phyloP scores from a whole-genome alignment of 2,329 filamentous ascomycete species.

The Sordariomycetes sp. region DNA sequence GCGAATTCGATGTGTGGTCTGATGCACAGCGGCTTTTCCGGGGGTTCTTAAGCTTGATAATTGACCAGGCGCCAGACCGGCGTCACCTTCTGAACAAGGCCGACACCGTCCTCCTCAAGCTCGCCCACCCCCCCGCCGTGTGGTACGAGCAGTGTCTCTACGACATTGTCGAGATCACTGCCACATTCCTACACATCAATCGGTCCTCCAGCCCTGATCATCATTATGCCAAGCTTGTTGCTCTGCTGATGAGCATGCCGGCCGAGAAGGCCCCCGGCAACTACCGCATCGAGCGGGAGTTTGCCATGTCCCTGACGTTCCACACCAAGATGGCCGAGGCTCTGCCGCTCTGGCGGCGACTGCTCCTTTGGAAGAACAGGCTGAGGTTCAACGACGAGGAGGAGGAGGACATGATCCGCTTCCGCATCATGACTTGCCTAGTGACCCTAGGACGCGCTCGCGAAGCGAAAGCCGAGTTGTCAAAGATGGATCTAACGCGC shows the following conservation, averaged over 20 bases:
- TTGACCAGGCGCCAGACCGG: background rate
- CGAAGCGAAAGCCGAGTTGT: conserved; percentile 1
- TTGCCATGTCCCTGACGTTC: conserved; percentile 1
- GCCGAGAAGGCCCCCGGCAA: background rate
- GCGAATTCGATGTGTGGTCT: background rate
- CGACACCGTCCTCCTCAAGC: conserved; percentile 1
- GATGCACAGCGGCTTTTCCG: background rate
- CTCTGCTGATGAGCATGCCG: background rate
- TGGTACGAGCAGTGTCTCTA: conserved; percentile 2
- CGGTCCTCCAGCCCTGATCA: background rate
- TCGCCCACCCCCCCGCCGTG: background rate
- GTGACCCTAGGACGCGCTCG: background rate
- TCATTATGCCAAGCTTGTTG: background rate
- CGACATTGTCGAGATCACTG: conserved; percentile 1
- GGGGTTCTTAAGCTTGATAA: background rate
- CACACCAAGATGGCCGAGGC: background rate
- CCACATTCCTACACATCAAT: background rate
- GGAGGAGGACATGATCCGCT: background rate
- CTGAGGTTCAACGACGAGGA: background rate
- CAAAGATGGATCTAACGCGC: background rate
- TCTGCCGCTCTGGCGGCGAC: conserved; percentile 1
- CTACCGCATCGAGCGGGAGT: conserved; percentile 1
- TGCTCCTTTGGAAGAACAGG: conserved; percentile 1
- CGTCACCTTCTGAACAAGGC: background rate
- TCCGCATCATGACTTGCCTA: background rate